These are phyloP conservation scores for Holtermannia corniformis DNA, from an alignment of 768 basidiomycete genomes.

Conservation along the genomic window DNA sequence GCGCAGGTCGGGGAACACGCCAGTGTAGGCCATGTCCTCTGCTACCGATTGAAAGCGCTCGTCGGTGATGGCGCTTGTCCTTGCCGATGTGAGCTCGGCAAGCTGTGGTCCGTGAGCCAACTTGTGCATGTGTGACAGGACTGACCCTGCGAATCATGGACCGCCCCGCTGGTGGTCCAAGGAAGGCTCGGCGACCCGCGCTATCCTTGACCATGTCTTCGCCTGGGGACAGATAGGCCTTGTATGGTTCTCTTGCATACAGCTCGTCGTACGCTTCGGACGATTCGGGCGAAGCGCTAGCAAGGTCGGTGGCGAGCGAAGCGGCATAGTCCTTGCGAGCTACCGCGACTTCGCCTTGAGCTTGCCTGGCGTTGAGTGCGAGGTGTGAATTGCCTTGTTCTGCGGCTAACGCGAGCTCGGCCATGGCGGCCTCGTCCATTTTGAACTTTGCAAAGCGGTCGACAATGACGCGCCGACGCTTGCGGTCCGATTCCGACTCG, in stretches of 20 bases:
- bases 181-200: constrained; percentile 23
- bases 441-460: constrained; percentile 35
- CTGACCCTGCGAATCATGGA: constrained; percentile 35
- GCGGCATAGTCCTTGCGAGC: background rate
- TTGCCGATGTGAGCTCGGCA: constrained; percentile 23
- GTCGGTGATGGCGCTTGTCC: constrained; percentile 4
- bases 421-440: constrained; percentile 33
- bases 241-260: constrained; percentile 24
- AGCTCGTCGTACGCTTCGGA: constrained; percentile 5
- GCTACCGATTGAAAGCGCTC: constrained; percentile 24
- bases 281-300: background rate
- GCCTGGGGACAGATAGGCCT: constrained; percentile 22
- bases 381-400: background rate
- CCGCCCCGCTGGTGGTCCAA: constrained; percentile 27
- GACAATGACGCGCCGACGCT: constrained; percentile 33
- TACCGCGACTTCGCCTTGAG: background rate
- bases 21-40: constrained; percentile 34
- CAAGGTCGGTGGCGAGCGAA: background rate
- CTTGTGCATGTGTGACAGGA: background rate
- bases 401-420: constrained; percentile 22
- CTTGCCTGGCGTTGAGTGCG: too few relatives aligned
- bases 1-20: constrained; percentile 36
- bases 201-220: constrained; percentile 30
- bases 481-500: constrained; percentile 7
- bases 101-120: constrained; percentile 10